Evolutionary conservation across 2,329 filamentous ascomycete genomes (phyloP), one percentile per base, ranked within the genome.

Genomic region (Hypoxylon sp.): DNA sequence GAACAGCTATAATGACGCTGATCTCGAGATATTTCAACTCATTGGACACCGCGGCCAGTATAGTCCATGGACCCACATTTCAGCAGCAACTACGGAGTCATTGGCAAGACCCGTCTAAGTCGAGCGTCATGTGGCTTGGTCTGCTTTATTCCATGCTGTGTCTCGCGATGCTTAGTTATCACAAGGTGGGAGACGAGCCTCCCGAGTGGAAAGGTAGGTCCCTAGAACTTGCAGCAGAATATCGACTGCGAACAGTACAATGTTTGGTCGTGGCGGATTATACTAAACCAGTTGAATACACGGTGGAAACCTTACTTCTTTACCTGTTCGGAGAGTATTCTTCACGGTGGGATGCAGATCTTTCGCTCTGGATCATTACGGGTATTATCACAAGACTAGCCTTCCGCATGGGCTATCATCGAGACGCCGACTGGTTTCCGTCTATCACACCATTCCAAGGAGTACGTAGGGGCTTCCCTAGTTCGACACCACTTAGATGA

Each of bases 21-120:
- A 88, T 96, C 55, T 87, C 87, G 55, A 85, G 93, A 53, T 99
- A 95, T 68, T 97, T 97, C 76, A 93, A 93, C 68, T 93, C 89
- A 0, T 80, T 85, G 72, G 84, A 87, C 57, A 83, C 82, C 27
- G 79, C 82, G n/a, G 83, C 86, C 68, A 86, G 84, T 66, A 85
- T 94, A 59, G 82, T 94, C 40, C 90, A 95, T 65, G 86, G 86
- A 0, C 92, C 91, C 7, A 92, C 90, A 0, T 97, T 97, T 64
- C 86, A 93, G 65, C 83, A 87, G 63, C 82, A 89, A 69, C 76
- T 90, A 4, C 76, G 77, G 19, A 71, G 69, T 5, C 82, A 86
- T 66, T 93, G 89, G 89, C 75, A 86, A 63, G 84, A 87, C 62
- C 89, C 90, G 0, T 80, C 81, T 9, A 87, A 88, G 60, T 87